Evolutionary conservation across 2,329 filamentous ascomycete species (phyloP).

Genomic region (Aureobasidium sp.): DNA sequence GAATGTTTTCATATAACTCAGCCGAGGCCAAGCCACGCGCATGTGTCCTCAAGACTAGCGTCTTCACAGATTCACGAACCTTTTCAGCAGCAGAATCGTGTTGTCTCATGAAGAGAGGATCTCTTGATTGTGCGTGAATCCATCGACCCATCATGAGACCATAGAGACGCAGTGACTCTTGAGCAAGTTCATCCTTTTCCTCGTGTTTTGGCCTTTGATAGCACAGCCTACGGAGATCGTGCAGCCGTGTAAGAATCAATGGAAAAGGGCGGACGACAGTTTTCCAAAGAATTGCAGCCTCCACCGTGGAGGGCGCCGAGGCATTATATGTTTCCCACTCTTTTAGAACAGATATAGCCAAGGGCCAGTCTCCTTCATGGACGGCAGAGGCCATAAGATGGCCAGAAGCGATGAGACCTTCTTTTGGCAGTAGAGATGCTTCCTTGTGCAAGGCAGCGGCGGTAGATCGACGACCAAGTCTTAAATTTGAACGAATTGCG

Average conservation of each 20-base stretch:
- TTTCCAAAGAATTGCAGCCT: neutral
- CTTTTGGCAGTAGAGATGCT: constrained; percentile 21
- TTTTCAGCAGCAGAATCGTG: neutral
- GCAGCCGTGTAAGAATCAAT: neutral
- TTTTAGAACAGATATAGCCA: constrained; percentile 24
- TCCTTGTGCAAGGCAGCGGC: constrained; percentile 36
- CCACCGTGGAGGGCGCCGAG: neutral
- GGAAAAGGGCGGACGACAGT: neutral
- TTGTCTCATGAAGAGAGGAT: neutral
- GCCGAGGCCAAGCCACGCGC: neutral
- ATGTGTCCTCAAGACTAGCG: neutral
- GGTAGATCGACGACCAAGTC: constrained; percentile 30
- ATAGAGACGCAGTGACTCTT: neutral
- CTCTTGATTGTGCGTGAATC: neutral
- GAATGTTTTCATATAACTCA: neutral
- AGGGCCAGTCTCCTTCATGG: constrained; percentile 28
- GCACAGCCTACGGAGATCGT: neutral
- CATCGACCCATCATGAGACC: neutral
- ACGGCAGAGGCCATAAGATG: constrained; percentile 1
- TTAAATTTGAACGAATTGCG: constrained; percentile 38
- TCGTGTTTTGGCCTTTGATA: neutral
- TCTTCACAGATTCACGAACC: neutral
- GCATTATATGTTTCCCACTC: constrained; percentile 1
- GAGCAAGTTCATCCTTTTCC: neutral
- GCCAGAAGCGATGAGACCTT: constrained; percentile 14